Percentiles rank a stretch among this genome's conserved stretches.
phyloP scores from a whole-genome alignment of 495 filamentous ascomycete species.

The Aspergillus taichungensis region DNA sequence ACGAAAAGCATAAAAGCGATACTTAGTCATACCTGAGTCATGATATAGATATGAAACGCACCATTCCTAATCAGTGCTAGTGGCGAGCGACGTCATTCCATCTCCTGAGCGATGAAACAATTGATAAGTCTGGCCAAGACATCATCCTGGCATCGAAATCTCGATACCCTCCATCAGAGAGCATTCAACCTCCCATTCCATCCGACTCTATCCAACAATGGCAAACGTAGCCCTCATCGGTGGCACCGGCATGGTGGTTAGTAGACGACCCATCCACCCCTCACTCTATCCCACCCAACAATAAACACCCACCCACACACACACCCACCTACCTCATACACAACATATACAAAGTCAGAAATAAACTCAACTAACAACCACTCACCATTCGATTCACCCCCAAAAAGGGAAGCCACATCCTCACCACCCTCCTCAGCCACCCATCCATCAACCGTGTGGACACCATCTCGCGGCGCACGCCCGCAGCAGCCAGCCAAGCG shows the following conservation, averaged over 20 bases:
- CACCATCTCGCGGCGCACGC: constrained; percentile 39
- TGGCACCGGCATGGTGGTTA: constrained; percentile 43
- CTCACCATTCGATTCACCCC: not conserved
- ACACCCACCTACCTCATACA: not conserved
- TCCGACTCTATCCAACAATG: constrained; percentile 14
- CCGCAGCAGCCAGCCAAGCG: constrained; percentile 18
- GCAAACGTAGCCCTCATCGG: constrained; percentile 38
- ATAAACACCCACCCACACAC: constrained; percentile 1
- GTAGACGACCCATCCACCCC: constrained; percentile 2
- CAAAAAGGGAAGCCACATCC: constrained; percentile 39
- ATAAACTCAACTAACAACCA: not conserved
- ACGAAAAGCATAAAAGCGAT: no score
- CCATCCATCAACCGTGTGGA: constrained; percentile 32
- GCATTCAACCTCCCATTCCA: no score
- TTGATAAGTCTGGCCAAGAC: no score
- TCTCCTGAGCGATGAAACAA: no score
- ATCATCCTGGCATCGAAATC: no score
- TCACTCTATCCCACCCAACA: not conserved
- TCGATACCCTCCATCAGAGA: no score
- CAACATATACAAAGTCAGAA: not conserved
- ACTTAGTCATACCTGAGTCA: no score
- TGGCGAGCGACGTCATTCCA: no score
- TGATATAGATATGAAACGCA: no score
- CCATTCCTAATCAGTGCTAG: no score
- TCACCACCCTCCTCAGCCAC: constrained; percentile 35